Percentiles rank a stretch among this genome's conserved stretches.
Evolutionary conservation across 2,329 filamentous ascomycete genomes (phyloP).

Genomic region (Aspergillus ochraceoroseus): DNA sequence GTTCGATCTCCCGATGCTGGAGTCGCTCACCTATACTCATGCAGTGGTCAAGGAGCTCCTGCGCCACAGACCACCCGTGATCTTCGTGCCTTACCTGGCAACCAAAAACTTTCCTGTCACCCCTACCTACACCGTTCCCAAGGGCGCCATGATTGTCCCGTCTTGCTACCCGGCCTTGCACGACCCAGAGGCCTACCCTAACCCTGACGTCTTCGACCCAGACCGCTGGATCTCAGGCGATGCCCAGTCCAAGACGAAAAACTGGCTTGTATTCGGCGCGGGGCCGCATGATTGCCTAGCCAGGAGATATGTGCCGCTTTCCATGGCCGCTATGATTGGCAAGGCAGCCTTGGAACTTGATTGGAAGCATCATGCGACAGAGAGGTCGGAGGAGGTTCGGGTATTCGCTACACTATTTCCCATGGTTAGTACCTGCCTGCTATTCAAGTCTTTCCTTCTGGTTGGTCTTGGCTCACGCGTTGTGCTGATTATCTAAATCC

Average conservation of each 20-base stretch:
- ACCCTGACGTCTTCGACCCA: conserved; percentile 48
- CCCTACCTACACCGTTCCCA: conserved; percentile 47
- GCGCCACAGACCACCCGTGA: conserved; percentile 51
- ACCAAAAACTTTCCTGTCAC: conserved; percentile 49
- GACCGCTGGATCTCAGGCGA: conserved; percentile 52
- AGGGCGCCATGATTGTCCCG: conserved; percentile 49
- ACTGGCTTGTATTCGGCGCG: conserved; percentile 53
- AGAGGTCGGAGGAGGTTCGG: conserved; percentile 48
- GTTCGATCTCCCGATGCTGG: conserved; percentile 47
- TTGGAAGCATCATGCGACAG: conserved; percentile 50
- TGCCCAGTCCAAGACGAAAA: conserved; percentile 49
- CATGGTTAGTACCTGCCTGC: conserved; percentile 48
- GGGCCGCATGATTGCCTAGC: conserved; percentile 51
- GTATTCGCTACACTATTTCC: conserved; percentile 51
- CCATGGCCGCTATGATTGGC: conserved; percentile 51
- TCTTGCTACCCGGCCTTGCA: conserved; percentile 52
- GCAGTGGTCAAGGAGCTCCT: conserved; percentile 53
- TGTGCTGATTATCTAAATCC: too few species aligned
- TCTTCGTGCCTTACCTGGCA: conserved; percentile 52
- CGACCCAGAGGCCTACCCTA: conserved; percentile 47
- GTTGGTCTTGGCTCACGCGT: too few species aligned
- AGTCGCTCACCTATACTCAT: conserved; percentile 50
- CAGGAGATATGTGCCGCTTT: conserved; percentile 48
- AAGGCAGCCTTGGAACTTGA: conserved; percentile 50
- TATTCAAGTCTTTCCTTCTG: too few species aligned